Conservation (phyloP, 2,329 filamentous ascomycete species). For the Elsinoe batatas region DNA sequence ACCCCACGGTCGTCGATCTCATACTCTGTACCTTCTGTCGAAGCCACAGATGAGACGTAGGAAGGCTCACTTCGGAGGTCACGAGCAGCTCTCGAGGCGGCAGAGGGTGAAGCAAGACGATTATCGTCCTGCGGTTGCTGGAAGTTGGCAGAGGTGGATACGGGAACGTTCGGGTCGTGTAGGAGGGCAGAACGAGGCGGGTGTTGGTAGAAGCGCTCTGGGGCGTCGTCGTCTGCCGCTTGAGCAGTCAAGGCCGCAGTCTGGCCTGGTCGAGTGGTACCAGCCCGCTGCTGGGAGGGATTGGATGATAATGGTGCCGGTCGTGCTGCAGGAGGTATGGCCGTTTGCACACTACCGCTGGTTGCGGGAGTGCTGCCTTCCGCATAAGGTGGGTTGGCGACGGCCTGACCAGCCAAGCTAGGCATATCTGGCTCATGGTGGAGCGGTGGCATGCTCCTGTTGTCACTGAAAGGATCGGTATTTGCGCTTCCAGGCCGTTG, state of each 20-base stretch:
- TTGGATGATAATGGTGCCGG: conserved; percentile 5
- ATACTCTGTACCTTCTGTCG: conserved; percentile 63
- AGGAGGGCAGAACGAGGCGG: conserved; percentile 27
- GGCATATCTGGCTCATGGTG: conserved; percentile 31
- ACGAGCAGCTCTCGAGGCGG: conserved; percentile 18
- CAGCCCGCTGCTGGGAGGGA: neutral
- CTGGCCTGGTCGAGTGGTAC: neutral
- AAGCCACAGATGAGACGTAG: conserved; percentile 39
- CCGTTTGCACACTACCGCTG: conserved; percentile 20
- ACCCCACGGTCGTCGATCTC: conserved; percentile 52
- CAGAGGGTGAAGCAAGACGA: conserved; percentile 3
- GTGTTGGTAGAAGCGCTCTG: conserved; percentile 38
- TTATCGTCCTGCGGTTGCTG: neutral
- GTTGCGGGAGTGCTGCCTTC: conserved; percentile 16
- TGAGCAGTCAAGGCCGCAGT: neutral
- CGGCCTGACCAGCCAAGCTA: conserved; percentile 22
- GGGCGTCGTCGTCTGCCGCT: neutral
- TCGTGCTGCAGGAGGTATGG: conserved; percentile 15
- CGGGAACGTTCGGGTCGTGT: conserved; percentile 20
- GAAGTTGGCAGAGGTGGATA: too few species aligned
- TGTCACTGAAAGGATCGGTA: conserved; percentile 54
- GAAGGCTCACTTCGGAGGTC: conserved; percentile 34
- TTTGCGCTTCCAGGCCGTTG: conserved; percentile 46
- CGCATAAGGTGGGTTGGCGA: conserved; percentile 25
- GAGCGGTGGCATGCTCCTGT: conserved; percentile 24